Percentiles rank a stretch among this genome's conserved stretches.
These are phyloP conservation scores for Capsella rubella DNA, from an alignment of 441 rosid genomes.

Conservation along the genomic window DNA sequence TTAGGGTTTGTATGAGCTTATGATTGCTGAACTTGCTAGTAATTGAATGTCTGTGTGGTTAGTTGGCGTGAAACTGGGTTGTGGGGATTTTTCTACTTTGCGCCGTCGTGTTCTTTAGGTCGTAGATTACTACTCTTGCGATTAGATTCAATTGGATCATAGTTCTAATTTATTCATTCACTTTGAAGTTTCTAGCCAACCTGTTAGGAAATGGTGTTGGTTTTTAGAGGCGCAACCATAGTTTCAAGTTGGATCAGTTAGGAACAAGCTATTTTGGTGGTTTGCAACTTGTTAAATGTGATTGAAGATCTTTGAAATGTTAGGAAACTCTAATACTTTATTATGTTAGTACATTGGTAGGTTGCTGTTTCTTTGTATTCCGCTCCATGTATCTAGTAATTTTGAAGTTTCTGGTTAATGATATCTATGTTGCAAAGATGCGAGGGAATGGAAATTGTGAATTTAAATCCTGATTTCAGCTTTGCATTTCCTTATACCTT, in stretches of 20 bases:
- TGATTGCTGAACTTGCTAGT: slow-evolving; percentile 19
- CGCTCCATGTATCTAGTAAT: background rate
- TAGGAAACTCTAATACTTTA: background rate
- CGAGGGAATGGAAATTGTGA: background rate
- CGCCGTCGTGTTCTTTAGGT: slow-evolving; percentile 25
- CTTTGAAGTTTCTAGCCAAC: background rate
- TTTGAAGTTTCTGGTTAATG: slow-evolving; percentile 14
- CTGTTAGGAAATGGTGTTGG: slow-evolving; percentile 13
- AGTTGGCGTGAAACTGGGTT: slow-evolving; percentile 26
- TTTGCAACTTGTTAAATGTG: slow-evolving; percentile 10
- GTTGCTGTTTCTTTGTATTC: slow-evolving; percentile 13
- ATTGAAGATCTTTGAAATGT: background rate
- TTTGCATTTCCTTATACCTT: background rate
- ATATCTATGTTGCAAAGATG: background rate
- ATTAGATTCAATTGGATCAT: slow-evolving; percentile 27
- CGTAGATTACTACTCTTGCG: slow-evolving; percentile 24
- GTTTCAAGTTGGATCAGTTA: background rate
- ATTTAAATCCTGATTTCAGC: background rate
- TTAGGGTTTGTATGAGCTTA: slow-evolving; percentile 33
- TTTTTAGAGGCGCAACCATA: background rate
- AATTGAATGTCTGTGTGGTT: slow-evolving; percentile 19
- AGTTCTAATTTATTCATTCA: background rate
- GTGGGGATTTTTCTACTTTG: slow-evolving; percentile 9
- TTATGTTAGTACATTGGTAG: slow-evolving; percentile 20
- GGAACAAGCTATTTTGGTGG: background rate